Conservation (phyloP, 2,329 filamentous ascomycete genomes). For the Paraconiothyrium brasiliense region DNA sequence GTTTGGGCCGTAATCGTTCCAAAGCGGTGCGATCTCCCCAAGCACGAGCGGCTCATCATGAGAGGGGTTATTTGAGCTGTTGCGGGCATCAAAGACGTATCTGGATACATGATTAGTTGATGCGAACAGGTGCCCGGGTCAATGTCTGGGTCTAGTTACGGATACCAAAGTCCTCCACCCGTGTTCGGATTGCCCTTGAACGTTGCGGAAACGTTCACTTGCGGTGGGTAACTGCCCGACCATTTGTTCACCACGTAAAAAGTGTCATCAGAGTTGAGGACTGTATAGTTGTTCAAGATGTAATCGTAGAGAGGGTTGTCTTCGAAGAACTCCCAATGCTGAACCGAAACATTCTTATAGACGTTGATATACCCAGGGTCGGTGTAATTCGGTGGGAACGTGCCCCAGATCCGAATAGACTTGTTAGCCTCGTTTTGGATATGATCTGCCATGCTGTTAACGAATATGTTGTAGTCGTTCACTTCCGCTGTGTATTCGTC, state of each 20-base stretch:
- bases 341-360: constrained; percentile 46
- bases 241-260: constrained; percentile 61
- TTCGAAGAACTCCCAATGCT: constrained; percentile 57
- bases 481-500: constrained; percentile 32
- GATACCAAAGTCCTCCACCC: constrained; percentile 52
- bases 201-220: constrained; percentile 50
- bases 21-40: constrained; percentile 52
- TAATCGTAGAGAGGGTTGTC: constrained; percentile 54
- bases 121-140: not conserved
- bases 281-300: constrained; percentile 41
- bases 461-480: constrained; percentile 33
- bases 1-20: constrained; percentile 57
- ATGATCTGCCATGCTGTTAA: constrained; percentile 29
- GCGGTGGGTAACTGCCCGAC: constrained; percentile 53
- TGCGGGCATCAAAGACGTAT: constrained; percentile 49
- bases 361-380: constrained; percentile 35
- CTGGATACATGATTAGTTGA: not conserved
- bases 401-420: constrained; percentile 40
- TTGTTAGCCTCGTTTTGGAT: constrained; percentile 24
- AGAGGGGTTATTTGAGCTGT: constrained; percentile 44
- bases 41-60: constrained; percentile 23
- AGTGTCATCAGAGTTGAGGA: constrained; percentile 56
- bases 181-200: constrained; percentile 54
- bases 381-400: constrained; percentile 47
- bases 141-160: constrained; percentile 20